phyloP scores from a whole-genome alignment of 2,329 filamentous ascomycete species.

The Colletotrichum nymphaeae region DNA sequence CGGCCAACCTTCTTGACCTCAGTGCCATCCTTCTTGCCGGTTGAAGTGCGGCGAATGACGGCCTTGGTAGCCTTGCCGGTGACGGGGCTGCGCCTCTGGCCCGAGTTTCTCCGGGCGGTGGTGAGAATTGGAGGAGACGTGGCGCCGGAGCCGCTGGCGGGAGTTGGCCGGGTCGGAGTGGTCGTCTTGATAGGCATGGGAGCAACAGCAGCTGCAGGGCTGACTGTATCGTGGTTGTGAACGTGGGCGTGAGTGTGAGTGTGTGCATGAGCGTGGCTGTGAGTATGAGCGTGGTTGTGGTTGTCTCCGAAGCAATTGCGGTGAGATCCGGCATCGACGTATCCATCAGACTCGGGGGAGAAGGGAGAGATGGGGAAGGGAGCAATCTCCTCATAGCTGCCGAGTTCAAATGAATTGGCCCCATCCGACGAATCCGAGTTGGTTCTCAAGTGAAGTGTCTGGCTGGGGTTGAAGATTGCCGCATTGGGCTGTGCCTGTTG shows the following conservation, averaged over 20 bases:
- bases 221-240: slow-evolving; percentile 65
- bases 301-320: slow-evolving; percentile 72
- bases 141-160: slow-evolving; percentile 70
- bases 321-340: slow-evolving; percentile 70
- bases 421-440: slow-evolving; percentile 88
- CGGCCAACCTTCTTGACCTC: slow-evolving; percentile 93
- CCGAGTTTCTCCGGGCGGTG: slow-evolving; percentile 73
- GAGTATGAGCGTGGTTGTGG: slow-evolving; percentile 55
- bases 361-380: slow-evolving; percentile 81
- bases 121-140: slow-evolving; percentile 72
- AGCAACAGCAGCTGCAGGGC: slow-evolving; percentile 74
- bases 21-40: slow-evolving; percentile 81
- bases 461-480: slow-evolving; percentile 90
- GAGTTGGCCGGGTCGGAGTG: slow-evolving; percentile 68
- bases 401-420: slow-evolving; percentile 72
- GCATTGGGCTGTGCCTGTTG: slow-evolving; percentile 67
- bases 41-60: slow-evolving; percentile 82
- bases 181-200: slow-evolving; percentile 77
- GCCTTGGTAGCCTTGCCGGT: slow-evolving; percentile 82
- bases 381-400: slow-evolving; percentile 83
- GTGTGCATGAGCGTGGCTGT: slow-evolving; percentile 48
- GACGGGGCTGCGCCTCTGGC: slow-evolving; percentile 80
- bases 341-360: slow-evolving; percentile 84
- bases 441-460: slow-evolving; percentile 89
- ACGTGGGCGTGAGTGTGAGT: slow-evolving; percentile 49